phyloP scores from a whole-genome alignment of 2,329 filamentous ascomycete genomes.

The Cercospora citrullina region DNA sequence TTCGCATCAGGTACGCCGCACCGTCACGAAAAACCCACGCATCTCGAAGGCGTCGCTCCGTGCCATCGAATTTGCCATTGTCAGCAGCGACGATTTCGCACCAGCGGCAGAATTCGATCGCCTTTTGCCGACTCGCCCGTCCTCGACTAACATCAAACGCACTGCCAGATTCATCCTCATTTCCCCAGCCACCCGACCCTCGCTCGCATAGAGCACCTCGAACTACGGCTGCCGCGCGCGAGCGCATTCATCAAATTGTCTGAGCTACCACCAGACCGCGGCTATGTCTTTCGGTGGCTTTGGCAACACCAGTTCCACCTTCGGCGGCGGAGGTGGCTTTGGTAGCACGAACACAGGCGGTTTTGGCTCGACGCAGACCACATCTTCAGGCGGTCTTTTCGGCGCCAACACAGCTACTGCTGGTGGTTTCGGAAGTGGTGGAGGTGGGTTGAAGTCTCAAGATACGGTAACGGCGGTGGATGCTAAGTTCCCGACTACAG shows the following conservation, averaged over 20 bases:
- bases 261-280: neutral
- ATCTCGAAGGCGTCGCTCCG: neutral
- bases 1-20: slow-evolving; percentile 7
- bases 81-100: neutral
- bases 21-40: neutral
- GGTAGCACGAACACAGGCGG: slow-evolving; percentile 24
- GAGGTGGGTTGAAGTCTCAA: slow-evolving; percentile 22
- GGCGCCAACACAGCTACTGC: slow-evolving; percentile 34
- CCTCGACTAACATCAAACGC: neutral
- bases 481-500: slow-evolving; percentile 27
- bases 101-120: neutral
- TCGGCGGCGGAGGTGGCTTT: slow-evolving; percentile 29
- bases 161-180: neutral
- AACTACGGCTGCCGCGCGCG: slow-evolving; percentile 37
- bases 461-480: slow-evolving; percentile 29
- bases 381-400: slow-evolving; percentile 29
- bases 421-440: slow-evolving; percentile 29
- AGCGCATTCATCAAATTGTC: slow-evolving; percentile 22
- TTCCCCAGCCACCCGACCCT: neutral
- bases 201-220: slow-evolving; percentile 14
- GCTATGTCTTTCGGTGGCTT: slow-evolving; percentile 29
- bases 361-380: slow-evolving; percentile 28
- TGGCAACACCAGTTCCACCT: slow-evolving; percentile 25
- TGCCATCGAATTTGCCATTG: neutral
- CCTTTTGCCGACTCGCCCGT: neutral